These are phyloP conservation scores for Stagonosporopsis chrysanthemi DNA, from an alignment of 2,329 filamentous ascomycete species.

Conservation along the genomic window DNA sequence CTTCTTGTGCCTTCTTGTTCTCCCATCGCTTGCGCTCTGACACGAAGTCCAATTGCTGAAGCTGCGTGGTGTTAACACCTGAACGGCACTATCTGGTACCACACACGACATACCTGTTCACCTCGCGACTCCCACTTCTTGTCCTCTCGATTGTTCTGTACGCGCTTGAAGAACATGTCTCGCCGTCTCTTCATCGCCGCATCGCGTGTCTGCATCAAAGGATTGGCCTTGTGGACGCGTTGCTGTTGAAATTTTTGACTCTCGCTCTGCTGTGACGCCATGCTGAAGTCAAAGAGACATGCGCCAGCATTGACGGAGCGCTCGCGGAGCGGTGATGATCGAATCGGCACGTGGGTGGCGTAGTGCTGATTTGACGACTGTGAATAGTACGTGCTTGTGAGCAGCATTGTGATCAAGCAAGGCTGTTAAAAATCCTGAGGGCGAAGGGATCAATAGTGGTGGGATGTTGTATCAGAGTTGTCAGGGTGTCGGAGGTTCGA, in stretches of 20 bases:
- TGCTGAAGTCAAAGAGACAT: slow-evolving; percentile 39
- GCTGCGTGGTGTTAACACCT: slow-evolving; percentile 42
- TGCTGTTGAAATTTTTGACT: slow-evolving; percentile 31
- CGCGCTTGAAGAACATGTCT: slow-evolving; percentile 71
- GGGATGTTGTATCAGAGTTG: background rate
- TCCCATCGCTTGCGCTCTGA: slow-evolving; percentile 55
- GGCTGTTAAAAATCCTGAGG: background rate
- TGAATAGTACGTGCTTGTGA: slow-evolving; percentile 37
- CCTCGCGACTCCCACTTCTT: slow-evolving; percentile 55
- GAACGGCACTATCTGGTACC: background rate
- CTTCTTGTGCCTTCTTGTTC: slow-evolving; percentile 52
- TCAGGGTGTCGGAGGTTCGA: background rate
- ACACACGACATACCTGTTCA: slow-evolving; percentile 52
- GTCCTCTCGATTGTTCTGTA: slow-evolving; percentile 55
- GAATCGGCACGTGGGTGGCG: slow-evolving; percentile 39
- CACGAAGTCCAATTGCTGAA: slow-evolving; percentile 58
- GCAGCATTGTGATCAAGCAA: slow-evolving; percentile 33
- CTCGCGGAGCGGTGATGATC: slow-evolving; percentile 56
- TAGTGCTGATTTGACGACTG: slow-evolving; percentile 33
- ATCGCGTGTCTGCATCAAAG: slow-evolving; percentile 66
- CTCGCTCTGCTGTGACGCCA: slow-evolving; percentile 31
- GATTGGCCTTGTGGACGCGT: slow-evolving; percentile 66
- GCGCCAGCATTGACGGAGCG: slow-evolving; percentile 50
- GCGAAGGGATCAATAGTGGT: background rate
- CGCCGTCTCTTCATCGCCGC: slow-evolving; percentile 69